Evolutionary conservation across 2,329 filamentous ascomycete genomes (phyloP).

Genomic region (Colletotrichum sp.): DNA sequence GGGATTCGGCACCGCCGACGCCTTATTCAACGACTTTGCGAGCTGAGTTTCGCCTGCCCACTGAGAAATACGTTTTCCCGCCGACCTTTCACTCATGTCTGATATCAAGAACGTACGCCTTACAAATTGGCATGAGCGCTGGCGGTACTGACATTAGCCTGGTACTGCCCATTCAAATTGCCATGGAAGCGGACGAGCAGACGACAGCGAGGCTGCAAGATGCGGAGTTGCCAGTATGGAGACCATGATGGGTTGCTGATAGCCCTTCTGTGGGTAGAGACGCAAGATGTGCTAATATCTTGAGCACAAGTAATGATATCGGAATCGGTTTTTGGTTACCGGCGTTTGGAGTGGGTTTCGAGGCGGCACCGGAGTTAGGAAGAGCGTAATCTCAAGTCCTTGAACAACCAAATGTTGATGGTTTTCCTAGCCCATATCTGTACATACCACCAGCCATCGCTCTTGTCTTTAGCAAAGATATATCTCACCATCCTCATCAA

Average conservation of each 20-base stretch:
- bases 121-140: constrained; percentile 49
- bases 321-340: not conserved
- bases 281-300: not conserved
- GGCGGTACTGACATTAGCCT: constrained; percentile 48
- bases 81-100: constrained; percentile 66
- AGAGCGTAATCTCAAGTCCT: not conserved
- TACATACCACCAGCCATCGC: not conserved
- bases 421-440: not conserved
- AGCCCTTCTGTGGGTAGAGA: not conserved
- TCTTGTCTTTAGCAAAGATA: not conserved
- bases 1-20: not conserved
- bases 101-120: constrained; percentile 56
- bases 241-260: not conserved
- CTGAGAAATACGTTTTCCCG: constrained; percentile 53
- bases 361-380: not conserved
- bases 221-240: not conserved
- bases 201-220: not conserved
- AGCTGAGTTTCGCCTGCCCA: constrained; percentile 53
- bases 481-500: not conserved
- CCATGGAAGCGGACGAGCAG: constrained; percentile 38
- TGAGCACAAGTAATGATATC: not conserved
- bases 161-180: constrained; percentile 56
- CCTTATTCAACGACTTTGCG: constrained; percentile 45
- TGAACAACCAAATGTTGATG: fast-evolving
- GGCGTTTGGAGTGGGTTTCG: not conserved